Conservation (phyloP, 768 basidiomycete species). For the Botryobasidium botryosum region DNA sequence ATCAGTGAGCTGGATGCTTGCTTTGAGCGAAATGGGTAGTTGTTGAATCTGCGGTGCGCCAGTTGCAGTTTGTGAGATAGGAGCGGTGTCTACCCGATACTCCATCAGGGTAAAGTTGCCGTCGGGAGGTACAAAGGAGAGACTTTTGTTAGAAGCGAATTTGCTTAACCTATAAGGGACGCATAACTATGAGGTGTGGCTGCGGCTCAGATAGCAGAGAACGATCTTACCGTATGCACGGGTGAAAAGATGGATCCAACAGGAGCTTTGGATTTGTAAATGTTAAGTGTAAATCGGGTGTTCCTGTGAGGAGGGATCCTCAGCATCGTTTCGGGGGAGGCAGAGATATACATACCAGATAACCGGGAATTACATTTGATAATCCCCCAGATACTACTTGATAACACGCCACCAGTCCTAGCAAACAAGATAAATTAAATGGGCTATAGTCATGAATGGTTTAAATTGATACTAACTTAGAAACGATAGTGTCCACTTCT, state of each 20-base stretch:
- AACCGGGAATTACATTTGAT: constrained; percentile 31
- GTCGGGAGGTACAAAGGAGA: constrained; percentile 91
- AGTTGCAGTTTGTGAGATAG: constrained; percentile 21
- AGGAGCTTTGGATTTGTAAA: constrained; percentile 62
- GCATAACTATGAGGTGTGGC: too few species aligned
- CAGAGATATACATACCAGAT: constrained; percentile 35
- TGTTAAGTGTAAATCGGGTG: constrained; percentile 68
- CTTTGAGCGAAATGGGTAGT: constrained; percentile 22
- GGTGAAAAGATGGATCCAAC: constrained; percentile 74
- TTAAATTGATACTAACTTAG: constrained; percentile 41
- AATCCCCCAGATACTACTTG: constrained; percentile 14
- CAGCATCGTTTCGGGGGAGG: background rate
- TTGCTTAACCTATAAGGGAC: constrained; percentile 61
- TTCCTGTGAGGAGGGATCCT: constrained; percentile 39
- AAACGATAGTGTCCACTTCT: constrained; percentile 59
- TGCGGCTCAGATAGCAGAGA: too few species aligned
- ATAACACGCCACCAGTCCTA: constrained; percentile 13
- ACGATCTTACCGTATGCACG: constrained; percentile 66
- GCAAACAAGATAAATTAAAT: background rate
- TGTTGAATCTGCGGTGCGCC: constrained; percentile 14
- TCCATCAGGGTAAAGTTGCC: constrained; percentile 73
- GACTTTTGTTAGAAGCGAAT: constrained; percentile 54
- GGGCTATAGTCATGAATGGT: constrained; percentile 5
- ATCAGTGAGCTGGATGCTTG: constrained; percentile 22
- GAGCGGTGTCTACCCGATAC: constrained; percentile 38